These are phyloP conservation scores for Apophysomyces ossiformis DNA, from an alignment of 371 early-diverging fungal species.

Conservation along the genomic window DNA sequence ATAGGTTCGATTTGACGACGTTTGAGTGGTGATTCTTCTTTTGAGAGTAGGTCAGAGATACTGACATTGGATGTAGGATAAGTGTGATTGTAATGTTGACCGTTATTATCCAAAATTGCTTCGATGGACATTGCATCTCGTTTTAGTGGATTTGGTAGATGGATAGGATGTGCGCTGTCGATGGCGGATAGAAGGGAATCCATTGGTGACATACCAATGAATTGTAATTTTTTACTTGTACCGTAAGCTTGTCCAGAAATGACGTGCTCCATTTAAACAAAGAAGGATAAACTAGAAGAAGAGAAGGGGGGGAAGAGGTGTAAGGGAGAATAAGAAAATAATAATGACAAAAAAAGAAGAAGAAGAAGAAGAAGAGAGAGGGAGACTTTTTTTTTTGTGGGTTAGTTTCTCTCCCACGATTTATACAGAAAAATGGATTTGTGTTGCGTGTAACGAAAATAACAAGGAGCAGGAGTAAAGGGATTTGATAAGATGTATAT, in stretches of 20 bases:
- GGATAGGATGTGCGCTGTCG: slow-evolving; percentile 42
- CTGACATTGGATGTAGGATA: slow-evolving; percentile 10
- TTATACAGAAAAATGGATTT: slow-evolving; percentile 9
- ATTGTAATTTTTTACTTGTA: slow-evolving; percentile 32
- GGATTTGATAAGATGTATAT: slow-evolving; percentile 41
- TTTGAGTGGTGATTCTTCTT: neutral
- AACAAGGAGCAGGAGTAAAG: slow-evolving; percentile 24
- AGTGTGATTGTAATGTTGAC: slow-evolving; percentile 16
- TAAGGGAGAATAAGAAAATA: neutral
- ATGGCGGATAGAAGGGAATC: slow-evolving; percentile 49
- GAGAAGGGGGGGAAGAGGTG: slow-evolving; percentile 1
- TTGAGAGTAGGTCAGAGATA: neutral
- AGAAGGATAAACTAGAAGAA: slow-evolving; percentile 1
- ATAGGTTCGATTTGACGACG: neutral
- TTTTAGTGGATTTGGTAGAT: slow-evolving; percentile 27
- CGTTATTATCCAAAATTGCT: slow-evolving; percentile 38
- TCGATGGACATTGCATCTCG: slow-evolving; percentile 52
- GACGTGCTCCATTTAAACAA: slow-evolving; percentile 16
- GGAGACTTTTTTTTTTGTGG: neutral
- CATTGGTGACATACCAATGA: slow-evolving; percentile 46
- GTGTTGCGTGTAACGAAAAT: slow-evolving; percentile 35
- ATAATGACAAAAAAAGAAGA: slow-evolving; percentile 18
- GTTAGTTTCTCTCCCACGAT: slow-evolving; percentile 1
- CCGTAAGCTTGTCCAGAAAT: slow-evolving; percentile 36
- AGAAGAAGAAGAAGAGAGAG: slow-evolving; percentile 17